Conservation (phyloP, 148 eudicot species). For the Rhododendron williamsianum region DNA sequence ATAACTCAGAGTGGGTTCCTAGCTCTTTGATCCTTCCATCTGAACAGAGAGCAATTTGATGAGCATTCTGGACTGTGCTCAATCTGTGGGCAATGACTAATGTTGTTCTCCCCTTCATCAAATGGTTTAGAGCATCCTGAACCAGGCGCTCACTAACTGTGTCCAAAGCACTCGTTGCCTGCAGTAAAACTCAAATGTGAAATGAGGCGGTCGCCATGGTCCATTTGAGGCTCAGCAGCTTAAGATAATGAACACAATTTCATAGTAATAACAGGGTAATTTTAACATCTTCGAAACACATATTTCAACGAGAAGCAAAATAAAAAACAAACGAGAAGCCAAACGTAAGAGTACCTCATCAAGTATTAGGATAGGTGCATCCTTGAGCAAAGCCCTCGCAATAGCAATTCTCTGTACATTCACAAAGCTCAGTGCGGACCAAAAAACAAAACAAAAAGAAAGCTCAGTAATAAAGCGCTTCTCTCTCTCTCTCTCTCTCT, state of each 20-base stretch:
- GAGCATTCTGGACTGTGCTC: constrained; percentile 98
- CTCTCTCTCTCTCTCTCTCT: constrained; percentile 6
- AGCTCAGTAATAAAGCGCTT: not conserved
- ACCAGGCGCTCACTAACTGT: constrained; percentile 84
- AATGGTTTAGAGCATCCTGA: constrained; percentile 77
- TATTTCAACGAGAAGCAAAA: not conserved
- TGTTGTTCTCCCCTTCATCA: constrained; percentile 94
- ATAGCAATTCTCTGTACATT: constrained; percentile 84
- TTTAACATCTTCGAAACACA: not conserved
- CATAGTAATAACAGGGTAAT: not conserved
- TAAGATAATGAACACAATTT: not conserved
- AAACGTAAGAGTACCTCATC: constrained; percentile 65
- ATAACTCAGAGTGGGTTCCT: constrained; percentile 77
- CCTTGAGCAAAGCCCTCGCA: constrained; percentile 90
- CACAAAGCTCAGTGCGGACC: not conserved
- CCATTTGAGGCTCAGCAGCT: not conserved
- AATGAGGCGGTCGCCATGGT: not conserved
- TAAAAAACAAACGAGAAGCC: not conserved
- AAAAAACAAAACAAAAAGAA: no score
- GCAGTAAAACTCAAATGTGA: constrained; percentile 14
- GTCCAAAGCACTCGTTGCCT: constrained; percentile 99
- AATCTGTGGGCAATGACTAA: constrained; percentile 95
- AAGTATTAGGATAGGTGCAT: constrained; percentile 88
- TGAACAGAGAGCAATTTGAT: constrained; percentile 88
- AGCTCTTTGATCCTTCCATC: constrained; percentile 85